Conservation (phyloP, 148 eudicot genomes). For the Beta vulgaris region DNA sequence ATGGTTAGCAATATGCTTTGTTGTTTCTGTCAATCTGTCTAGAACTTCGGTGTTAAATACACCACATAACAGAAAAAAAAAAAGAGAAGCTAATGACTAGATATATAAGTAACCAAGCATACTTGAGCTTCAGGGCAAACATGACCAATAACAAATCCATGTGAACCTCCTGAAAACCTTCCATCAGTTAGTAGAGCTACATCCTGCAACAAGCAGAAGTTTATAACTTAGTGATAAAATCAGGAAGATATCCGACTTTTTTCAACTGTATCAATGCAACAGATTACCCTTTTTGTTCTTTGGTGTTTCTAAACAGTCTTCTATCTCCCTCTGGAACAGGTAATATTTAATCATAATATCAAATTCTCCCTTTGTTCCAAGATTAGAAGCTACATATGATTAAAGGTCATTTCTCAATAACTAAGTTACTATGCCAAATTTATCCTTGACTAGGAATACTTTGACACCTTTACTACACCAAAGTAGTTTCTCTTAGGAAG, state of each 20-base stretch:
- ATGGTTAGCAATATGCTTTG: neutral
- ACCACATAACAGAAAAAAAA: neutral
- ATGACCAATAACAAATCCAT: slow-evolving; percentile 95
- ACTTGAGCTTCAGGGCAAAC: slow-evolving; percentile 98
- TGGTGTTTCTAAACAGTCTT: neutral
- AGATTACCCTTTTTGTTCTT: neutral
- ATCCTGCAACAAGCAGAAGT: slow-evolving; percentile 47
- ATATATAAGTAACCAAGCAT: slow-evolving; percentile 2
- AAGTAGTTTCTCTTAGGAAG: too few species aligned
- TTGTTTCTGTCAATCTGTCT: neutral
- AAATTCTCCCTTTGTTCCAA: too few species aligned
- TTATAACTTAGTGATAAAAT: neutral
- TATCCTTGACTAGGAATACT: too few species aligned
- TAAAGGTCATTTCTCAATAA: too few species aligned
- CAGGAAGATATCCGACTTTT: neutral
- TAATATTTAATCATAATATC: too few species aligned
- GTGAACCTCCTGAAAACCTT: slow-evolving; percentile 95
- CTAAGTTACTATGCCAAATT: too few species aligned
- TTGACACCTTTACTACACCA: too few species aligned
- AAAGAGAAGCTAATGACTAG: neutral
- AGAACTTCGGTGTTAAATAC: neutral
- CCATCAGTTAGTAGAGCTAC: slow-evolving; percentile 94
- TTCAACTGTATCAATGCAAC: neutral
- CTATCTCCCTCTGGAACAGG: neutral
- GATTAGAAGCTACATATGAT: too few species aligned